Percentiles rank a stretch among this genome's conserved stretches.
These are phyloP conservation scores for Wickerhamomyces canadensis DNA, from an alignment of 805 yeast species.

Conservation along the genomic window DNA sequence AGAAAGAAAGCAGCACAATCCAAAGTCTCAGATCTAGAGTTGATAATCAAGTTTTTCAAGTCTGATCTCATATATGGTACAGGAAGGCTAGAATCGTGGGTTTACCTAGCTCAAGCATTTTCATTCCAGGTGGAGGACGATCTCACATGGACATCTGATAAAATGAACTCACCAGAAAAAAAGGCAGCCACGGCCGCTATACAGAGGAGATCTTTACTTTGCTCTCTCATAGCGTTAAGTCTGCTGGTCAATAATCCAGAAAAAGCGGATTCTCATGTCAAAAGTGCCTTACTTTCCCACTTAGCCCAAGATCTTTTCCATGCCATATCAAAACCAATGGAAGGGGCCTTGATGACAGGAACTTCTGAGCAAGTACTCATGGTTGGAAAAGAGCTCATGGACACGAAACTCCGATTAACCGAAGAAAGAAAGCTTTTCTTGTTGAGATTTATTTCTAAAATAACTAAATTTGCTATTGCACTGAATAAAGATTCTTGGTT, in stretches of 20 bases:
- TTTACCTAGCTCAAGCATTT: slow-evolving; percentile 72
- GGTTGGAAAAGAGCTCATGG: slow-evolving; percentile 4
- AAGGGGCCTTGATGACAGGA: slow-evolving; percentile 45
- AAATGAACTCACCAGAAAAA: slow-evolving; percentile 56
- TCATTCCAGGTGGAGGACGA: slow-evolving; percentile 83
- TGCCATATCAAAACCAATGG: slow-evolving; percentile 51
- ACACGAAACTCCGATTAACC: background rate
- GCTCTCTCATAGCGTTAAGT: slow-evolving; percentile 71
- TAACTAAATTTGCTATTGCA: slow-evolving; percentile 43
- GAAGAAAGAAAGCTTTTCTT: slow-evolving; percentile 2
- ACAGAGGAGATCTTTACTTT: slow-evolving; percentile 65
- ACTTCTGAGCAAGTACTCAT: slow-evolving; percentile 20
- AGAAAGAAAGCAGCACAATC: slow-evolving; percentile 78
- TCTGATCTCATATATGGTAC: slow-evolving; percentile 65
- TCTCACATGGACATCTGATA: slow-evolving; percentile 87
- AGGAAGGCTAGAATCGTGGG: slow-evolving; percentile 80
- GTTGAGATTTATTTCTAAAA: slow-evolving; percentile 34
- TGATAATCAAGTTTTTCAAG: slow-evolving; percentile 59
- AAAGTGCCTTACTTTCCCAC: slow-evolving; percentile 42
- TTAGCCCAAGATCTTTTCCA: slow-evolving; percentile 51
- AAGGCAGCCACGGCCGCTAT: slow-evolving; percentile 53
- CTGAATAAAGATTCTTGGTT: slow-evolving; percentile 52
- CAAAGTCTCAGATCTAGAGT: slow-evolving; percentile 73
- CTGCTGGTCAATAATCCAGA: slow-evolving; percentile 23
- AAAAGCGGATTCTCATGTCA: slow-evolving; percentile 28